These are phyloP conservation scores for Gossypium lobatum DNA, from an alignment of 441 rosid species.

Conservation along the genomic window DNA sequence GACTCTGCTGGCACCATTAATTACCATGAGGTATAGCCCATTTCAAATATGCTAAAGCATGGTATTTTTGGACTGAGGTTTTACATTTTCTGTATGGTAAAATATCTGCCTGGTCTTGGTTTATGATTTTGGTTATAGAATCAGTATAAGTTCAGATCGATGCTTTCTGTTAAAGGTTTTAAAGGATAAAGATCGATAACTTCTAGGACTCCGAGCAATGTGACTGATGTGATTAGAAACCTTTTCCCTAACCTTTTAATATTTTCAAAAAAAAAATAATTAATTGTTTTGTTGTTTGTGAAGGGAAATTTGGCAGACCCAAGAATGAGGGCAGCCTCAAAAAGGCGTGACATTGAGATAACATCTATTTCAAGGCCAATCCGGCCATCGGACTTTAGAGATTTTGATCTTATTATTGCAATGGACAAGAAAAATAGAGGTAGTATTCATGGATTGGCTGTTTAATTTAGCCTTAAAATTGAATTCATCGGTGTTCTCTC, in stretches of 20 bases:
- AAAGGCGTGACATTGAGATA: constrained; percentile 76
- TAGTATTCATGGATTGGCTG: constrained; percentile 13
- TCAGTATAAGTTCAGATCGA: neutral
- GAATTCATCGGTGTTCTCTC: neutral
- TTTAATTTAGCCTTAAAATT: neutral
- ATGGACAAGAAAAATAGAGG: constrained; percentile 84
- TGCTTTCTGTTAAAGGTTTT: neutral
- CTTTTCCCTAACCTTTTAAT: neutral
- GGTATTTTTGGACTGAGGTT: neutral
- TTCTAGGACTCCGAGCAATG: neutral
- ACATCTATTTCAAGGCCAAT: constrained; percentile 87
- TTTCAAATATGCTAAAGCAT: neutral
- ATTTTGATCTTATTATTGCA: constrained; percentile 81
- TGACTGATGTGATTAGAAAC: neutral
- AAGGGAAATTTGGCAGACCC: constrained; percentile 91
- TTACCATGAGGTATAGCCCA: constrained; percentile 65
- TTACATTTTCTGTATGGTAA: neutral
- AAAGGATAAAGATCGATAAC: neutral
- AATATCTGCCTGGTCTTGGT: neutral
- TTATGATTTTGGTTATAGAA: neutral
- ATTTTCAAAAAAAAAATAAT: neutral
- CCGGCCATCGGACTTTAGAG: constrained; percentile 63
- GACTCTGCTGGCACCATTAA: constrained; percentile 89
- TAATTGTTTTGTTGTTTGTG: neutral
- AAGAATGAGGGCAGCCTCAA: constrained; percentile 84